Base-by-base conservation (phyloP, 2,329 filamentous ascomycete species). In the Karstenula rhodostoma region DNA sequence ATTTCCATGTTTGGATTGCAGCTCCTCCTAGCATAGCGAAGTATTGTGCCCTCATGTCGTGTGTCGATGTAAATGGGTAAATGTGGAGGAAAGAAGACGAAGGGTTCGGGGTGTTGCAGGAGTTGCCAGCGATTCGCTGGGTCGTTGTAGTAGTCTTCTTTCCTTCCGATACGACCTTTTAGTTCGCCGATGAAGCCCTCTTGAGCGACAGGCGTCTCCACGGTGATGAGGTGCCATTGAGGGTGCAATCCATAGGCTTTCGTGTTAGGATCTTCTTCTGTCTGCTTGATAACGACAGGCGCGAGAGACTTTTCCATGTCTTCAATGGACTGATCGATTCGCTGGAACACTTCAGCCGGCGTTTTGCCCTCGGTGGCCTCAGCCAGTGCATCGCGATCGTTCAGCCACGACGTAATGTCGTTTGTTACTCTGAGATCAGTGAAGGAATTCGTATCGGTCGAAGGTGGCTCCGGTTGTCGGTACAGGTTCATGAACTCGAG, bases 21-120 rank as follows among this genome's bases (percentile, higher is more conserved):
- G 71, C 95, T 98, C 66, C 94, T 88, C 58, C 95, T 88, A n/a
- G 96, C 89, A 74, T 95, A 97, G 47, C 95, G 91, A 59, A 95
- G 89, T 37, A 88, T 82, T 4, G 92, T 97, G 23, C 94, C 95
- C 80, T 96, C 93, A 74, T 87, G 87, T 61, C 95, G 86, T 10
- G 94, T 95, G 77, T 97, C 95, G 71, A 99, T 95, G 79, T 94
- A 97, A 13, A 99, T 86, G 0, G 94, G 94, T 9, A 98, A 86
- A 60, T 89, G 85, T 0, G 93, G 92, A 71, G 96, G 94, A 78
- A 98, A 83, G 75, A 85, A 85, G 50, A 85, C 82, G 64, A 84
- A 84, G 4, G 82, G 83, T 66, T 83, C 82, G 1, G 83, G 82
- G 64, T 85, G 83, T 58, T 79, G 79, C 48, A 84, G 65, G 5